phyloP scores from a whole-genome alignment of 805 yeast species.

The Zygosaccharomyces siamensis region DNA sequence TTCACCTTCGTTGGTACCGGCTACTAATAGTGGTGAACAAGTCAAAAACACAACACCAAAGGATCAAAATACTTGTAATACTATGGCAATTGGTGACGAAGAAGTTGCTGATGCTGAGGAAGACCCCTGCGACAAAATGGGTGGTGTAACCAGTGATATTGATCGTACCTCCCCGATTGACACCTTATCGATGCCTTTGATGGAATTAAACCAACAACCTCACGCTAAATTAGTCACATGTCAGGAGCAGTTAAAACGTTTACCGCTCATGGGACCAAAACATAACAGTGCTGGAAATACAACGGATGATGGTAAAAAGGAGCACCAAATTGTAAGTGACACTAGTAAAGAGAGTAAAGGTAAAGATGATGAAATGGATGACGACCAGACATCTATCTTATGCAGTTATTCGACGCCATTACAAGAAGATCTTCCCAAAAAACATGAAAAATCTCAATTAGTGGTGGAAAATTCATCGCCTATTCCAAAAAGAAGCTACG shows the following conservation, averaged over 20 bases:
- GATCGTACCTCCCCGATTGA: slow-evolving; percentile 34
- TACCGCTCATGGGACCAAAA: slow-evolving; percentile 24
- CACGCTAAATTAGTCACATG: slow-evolving; percentile 19
- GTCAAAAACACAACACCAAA: slow-evolving; percentile 16
- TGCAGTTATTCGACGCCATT: slow-evolving; percentile 19
- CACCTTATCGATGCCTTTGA: slow-evolving; percentile 34
- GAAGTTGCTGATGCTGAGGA: slow-evolving; percentile 4
- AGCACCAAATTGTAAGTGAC: background rate
- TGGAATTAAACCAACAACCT: slow-evolving; percentile 28
- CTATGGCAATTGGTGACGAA: slow-evolving; percentile 13
- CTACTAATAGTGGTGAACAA: slow-evolving; percentile 2
- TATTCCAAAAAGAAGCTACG: slow-evolving; percentile 3
- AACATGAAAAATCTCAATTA: slow-evolving; percentile 2
- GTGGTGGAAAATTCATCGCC: slow-evolving; percentile 11
- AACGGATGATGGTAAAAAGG: background rate
- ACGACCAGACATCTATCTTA: slow-evolving; percentile 19
- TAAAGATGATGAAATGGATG: slow-evolving; percentile 20
- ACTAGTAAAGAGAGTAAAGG: slow-evolving; percentile 8
- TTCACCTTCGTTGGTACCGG: slow-evolving; percentile 11
- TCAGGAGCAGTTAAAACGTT: slow-evolving; percentile 30
- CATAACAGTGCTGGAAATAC: background rate
- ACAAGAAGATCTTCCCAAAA: slow-evolving; percentile 9
- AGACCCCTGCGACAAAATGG: slow-evolving; percentile 6
- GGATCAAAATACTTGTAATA: slow-evolving; percentile 20
- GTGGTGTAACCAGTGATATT: slow-evolving; percentile 20